Evolutionary conservation across 768 basidiomycete genomes (phyloP).

Genomic region (Harrya chromipes): DNA sequence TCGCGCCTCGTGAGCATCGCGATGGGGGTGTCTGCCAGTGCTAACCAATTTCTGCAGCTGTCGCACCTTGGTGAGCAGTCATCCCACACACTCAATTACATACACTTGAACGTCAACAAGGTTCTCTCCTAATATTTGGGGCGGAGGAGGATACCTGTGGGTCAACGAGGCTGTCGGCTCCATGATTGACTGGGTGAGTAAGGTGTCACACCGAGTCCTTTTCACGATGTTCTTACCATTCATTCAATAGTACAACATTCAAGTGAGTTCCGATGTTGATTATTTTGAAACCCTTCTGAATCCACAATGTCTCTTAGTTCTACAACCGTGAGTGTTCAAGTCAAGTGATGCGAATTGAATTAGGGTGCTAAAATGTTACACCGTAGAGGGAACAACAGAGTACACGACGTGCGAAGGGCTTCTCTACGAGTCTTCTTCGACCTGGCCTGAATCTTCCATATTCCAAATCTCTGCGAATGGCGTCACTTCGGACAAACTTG

Average conservation of each 20-base stretch:
- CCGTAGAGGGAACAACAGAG: constrained; percentile 33
- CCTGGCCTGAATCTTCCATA: constrained; percentile 40
- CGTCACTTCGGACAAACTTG: constrained; percentile 60
- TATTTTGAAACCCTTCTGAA: background rate
- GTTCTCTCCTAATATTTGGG: background rate
- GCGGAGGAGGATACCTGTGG: background rate
- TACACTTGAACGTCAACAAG: background rate
- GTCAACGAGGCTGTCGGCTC: background rate
- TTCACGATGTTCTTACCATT: background rate
- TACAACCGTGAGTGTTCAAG: constrained; percentile 11
- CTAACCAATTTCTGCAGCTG: background rate
- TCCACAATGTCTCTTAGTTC: constrained; percentile 3
- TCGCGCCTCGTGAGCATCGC: background rate
- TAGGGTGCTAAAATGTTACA: background rate
- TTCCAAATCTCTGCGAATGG: constrained; percentile 51
- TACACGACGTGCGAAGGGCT: constrained; percentile 39
- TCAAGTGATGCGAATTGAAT: background rate
- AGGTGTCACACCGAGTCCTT: too few species aligned
- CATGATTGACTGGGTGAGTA: constrained; percentile 2
- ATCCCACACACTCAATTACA: too few species aligned
- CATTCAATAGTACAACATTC: constrained; percentile 39
- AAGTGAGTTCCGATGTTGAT: constrained; percentile 16
- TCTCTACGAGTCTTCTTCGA: constrained; percentile 36
- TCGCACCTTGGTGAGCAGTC: background rate
- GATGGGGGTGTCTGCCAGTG: too few species aligned